Conservation (phyloP, 1,284 basidiomycete genomes). For the Schizophyllum commune region DNA sequence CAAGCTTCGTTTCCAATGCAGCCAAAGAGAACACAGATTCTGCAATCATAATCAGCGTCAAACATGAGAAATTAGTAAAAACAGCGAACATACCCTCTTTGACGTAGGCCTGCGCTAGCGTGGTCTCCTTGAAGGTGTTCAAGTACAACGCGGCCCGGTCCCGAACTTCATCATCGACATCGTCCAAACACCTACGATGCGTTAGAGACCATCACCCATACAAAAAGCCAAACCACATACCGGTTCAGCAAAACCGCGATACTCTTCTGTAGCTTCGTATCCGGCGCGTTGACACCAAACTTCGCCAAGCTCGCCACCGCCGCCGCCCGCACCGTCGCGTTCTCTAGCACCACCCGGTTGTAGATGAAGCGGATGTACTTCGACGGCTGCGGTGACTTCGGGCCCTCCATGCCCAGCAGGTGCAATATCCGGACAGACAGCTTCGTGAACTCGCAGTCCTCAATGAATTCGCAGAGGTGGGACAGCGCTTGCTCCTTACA, state of each 20-base stretch:
- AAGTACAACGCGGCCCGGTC: slow-evolving; percentile 96
- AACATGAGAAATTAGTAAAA: neutral
- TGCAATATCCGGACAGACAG: slow-evolving; percentile 96
- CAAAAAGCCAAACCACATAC: slow-evolving; percentile 29
- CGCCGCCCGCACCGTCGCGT: slow-evolving; percentile 95
- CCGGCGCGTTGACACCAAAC: slow-evolving; percentile 87
- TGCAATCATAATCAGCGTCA: slow-evolving; percentile 23
- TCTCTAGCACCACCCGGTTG: slow-evolving; percentile 98
- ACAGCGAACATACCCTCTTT: slow-evolving; percentile 66
- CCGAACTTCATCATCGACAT: slow-evolving; percentile 98
- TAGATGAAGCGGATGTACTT: slow-evolving; percentile 99
- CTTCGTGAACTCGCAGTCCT: slow-evolving; percentile 99
- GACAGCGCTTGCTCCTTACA: slow-evolving; percentile 96
- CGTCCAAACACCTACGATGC: slow-evolving; percentile 79
- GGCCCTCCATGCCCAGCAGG: slow-evolving; percentile 92
- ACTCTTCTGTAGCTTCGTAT: slow-evolving; percentile 75
- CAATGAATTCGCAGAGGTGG: slow-evolving; percentile 99
- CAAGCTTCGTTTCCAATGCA: slow-evolving; percentile 80
- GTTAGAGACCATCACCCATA: neutral
- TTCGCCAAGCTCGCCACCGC: slow-evolving; percentile 94
- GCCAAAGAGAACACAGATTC: slow-evolving; percentile 90
- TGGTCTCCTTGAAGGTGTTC: slow-evolving; percentile 74
- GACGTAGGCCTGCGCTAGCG: slow-evolving; percentile 80
- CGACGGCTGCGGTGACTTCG: slow-evolving; percentile 89
- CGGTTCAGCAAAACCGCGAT: slow-evolving; percentile 81